Evolutionary conservation across 2,329 filamentous ascomycete genomes (phyloP).

Genomic region (Arthrobotrys megalospora): DNA sequence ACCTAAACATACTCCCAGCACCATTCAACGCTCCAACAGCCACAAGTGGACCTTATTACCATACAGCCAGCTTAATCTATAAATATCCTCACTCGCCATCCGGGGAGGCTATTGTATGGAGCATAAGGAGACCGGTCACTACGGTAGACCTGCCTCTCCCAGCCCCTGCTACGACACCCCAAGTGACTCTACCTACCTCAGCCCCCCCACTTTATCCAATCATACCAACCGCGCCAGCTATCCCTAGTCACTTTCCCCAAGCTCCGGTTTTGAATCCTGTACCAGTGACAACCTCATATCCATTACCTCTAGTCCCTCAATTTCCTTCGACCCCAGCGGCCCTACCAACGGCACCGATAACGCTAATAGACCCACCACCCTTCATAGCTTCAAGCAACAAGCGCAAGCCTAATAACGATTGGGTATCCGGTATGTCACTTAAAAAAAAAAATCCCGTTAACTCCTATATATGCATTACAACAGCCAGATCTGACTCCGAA

Average conservation of each 20-base stretch:
- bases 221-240: neutral
- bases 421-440: neutral
- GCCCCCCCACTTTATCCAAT: neutral
- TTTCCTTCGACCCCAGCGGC: neutral
- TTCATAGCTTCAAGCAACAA: neutral
- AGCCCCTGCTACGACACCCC: neutral
- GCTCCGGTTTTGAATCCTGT: neutral
- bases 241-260: neutral
- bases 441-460: neutral
- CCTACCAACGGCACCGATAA: neutral
- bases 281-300: neutral
- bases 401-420: neutral
- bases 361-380: neutral
- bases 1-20: neutral
- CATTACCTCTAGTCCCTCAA: neutral
- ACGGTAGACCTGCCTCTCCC: neutral
- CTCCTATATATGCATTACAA: neutral
- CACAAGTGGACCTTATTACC: conserved; percentile 6
- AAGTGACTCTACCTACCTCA: neutral
- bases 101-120: conserved; percentile 4
- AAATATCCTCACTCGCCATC: neutral
- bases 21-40: conserved; percentile 3
- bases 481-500: neutral
- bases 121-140: neutral
- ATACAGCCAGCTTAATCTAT: neutral